Percentiles rank a stretch among this genome's conserved stretches.
These are phyloP conservation scores for Tremella mesenterica DNA, from an alignment of 768 basidiomycete species.

Conservation along the genomic window DNA sequence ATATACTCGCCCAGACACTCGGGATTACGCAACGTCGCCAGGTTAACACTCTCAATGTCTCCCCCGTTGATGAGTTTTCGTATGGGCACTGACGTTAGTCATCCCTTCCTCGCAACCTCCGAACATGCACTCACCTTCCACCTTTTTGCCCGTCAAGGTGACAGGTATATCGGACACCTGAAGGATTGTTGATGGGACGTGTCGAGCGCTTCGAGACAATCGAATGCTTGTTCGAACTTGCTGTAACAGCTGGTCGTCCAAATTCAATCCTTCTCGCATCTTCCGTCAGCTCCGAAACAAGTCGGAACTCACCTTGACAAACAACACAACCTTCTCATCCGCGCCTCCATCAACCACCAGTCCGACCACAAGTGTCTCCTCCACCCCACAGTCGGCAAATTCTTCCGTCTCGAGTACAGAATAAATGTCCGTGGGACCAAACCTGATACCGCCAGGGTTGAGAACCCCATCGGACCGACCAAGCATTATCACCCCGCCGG, in stretches of 20 bases:
- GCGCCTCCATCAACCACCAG: conserved; percentile 57
- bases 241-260: conserved; percentile 53
- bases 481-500: conserved; percentile 70
- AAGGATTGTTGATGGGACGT: conserved; percentile 68
- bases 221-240: conserved; percentile 59
- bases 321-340: conserved; percentile 69
- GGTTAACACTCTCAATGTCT: conserved; percentile 59
- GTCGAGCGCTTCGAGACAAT: conserved; percentile 58
- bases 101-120: not conserved
- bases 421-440: conserved; percentile 72
- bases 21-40: conserved; percentile 64
- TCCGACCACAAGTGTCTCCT: conserved; percentile 66
- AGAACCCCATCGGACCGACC: conserved; percentile 74
- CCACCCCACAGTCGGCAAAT: conserved; percentile 46
- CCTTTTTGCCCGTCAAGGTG: conserved; percentile 70
- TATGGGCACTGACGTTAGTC: conserved; percentile 5
- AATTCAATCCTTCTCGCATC: conserved; percentile 47
- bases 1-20: conserved; percentile 60
- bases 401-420: conserved; percentile 64
- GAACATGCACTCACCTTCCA: conserved; percentile 49
- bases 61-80: conserved; percentile 61
- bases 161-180: conserved; percentile 66
- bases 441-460: conserved; percentile 76
- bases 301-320: conserved; percentile 51
- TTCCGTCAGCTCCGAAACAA: conserved; percentile 22